These are phyloP conservation scores for Calonectria hongkongensis DNA, from an alignment of 2,329 filamentous ascomycete species.

Conservation along the genomic window DNA sequence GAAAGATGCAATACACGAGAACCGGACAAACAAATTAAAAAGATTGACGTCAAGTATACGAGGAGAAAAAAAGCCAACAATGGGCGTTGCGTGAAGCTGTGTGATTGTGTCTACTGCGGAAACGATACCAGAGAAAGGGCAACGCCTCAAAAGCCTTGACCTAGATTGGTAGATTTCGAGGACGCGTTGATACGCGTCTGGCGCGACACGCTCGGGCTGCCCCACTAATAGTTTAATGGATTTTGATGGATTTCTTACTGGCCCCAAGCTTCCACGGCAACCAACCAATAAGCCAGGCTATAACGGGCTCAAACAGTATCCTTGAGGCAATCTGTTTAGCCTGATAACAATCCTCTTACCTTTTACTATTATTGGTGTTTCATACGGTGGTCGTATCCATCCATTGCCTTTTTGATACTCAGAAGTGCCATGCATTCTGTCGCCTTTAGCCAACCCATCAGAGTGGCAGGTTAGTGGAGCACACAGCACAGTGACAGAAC, in stretches of 20 bases:
- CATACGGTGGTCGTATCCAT: neutral
- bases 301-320: neutral
- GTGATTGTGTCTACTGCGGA: conserved; percentile 49
- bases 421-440: neutral
- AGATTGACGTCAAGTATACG: conserved; percentile 34
- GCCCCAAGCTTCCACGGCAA: neutral
- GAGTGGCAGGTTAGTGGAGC: conserved; percentile 5
- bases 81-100: conserved; percentile 41
- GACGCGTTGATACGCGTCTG: conserved; percentile 60
- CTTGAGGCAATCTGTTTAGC: neutral
- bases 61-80: conserved; percentile 49
- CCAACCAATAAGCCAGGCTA: neutral
- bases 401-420: too few species aligned
- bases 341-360: neutral
- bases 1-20: conserved; percentile 29
- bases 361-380: neutral
- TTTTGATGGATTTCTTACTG: conserved; percentile 56
- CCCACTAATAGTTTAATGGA: conserved; percentile 59
- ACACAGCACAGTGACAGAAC: conserved; percentile 35
- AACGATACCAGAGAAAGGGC: conserved; percentile 44
- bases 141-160: conserved; percentile 50
- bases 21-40: conserved; percentile 26
- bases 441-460: conserved; percentile 1
- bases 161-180: conserved; percentile 54
- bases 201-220: conserved; percentile 53